Conservation (phyloP, 805 yeast genomes). For the Yarrowia yakushimensis region DNA sequence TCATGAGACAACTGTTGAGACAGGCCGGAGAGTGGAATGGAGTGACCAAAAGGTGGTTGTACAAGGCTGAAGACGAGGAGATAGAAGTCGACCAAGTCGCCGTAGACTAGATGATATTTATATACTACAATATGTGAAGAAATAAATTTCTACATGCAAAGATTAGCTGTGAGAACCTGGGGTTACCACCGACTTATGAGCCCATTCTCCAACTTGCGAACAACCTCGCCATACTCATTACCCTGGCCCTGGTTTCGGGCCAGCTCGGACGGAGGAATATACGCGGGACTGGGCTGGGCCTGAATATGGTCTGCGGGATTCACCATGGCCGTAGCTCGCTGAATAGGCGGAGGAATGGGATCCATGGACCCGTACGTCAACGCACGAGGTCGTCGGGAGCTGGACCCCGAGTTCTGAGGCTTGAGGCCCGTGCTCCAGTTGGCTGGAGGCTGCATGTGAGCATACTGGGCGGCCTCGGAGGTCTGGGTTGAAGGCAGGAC, state of each 20-base stretch:
- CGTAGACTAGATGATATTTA: conserved; percentile 1
- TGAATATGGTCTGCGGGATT: conserved; percentile 40
- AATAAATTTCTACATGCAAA: background rate
- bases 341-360: conserved; percentile 42
- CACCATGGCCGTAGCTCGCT: conserved; percentile 43
- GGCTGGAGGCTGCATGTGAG: conserved; percentile 16
- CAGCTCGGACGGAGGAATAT: conserved; percentile 42
- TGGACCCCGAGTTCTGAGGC: background rate
- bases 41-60: background rate
- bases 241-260: conserved; percentile 13
- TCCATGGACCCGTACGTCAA: conserved; percentile 42
- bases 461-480: conserved; percentile 2
- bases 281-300: conserved; percentile 43
- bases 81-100: background rate
- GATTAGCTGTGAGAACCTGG: too few species aligned
- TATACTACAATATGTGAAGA: too few species aligned
- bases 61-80: background rate
- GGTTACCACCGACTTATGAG: conserved; percentile 6
- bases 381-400: conserved; percentile 38
- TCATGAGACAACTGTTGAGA: conserved; percentile 15
- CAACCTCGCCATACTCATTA: conserved; percentile 32
- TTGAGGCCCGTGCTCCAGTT: conserved; percentile 16
- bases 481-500: background rate
- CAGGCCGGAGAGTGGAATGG: conserved; percentile 23
- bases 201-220: conserved; percentile 37